Evolutionary conservation across 106 monocot genomes (phyloP), one percentile per base, ranked within the genome.

Genomic region (Vanilla planifolia): DNA sequence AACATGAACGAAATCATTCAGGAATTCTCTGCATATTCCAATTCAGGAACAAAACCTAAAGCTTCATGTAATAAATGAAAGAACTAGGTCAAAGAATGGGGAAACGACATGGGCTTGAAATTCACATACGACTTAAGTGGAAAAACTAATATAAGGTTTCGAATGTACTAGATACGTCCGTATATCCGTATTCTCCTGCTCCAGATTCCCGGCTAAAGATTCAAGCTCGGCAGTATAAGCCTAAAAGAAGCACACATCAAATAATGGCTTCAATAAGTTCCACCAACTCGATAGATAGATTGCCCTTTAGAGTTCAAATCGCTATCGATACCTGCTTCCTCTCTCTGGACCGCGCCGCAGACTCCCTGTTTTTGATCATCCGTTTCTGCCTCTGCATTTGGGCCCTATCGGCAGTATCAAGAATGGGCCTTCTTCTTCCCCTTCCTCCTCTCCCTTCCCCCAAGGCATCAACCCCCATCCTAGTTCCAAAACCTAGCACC

Each of bases 311-410:
- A 15, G n/a, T n/a, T n/a, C n/a, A 53, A 30, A 53, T 3, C 14
- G 29, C 15, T 17, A 57, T 57, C 21, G 20, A 57, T 34, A 92
- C 92, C 86, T 92, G 86, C 44, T 92, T 92, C 48, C 86, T 71
- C 80, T 92, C 92, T 74, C 92, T 82, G 16, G 92, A 92, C 59
- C 86, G 68, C 3, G 92, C 92, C 1, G 92, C 92, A 2, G 92
- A 92, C 64, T 92, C 91, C 62, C 86, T 55, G 55, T 92, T 92
- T 72, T 86, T 92, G 33, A 92, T 86, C 92, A 92, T 92, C 64
- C 92, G 74, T 75, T 80, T 92, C 80, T 92, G 86, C 69, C 83
- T 64, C 75, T 92, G 86, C 60, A 83, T 27, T 35, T 68, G 62
- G 5, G 72, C 74, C 34, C 71, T 68, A 48, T 86, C 83, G 45